Percentiles rank a stretch among this genome's conserved stretches.
These are phyloP conservation scores for Colletotrichum salicis DNA, from an alignment of 2,329 filamentous ascomycete genomes.

Conservation along the genomic window DNA sequence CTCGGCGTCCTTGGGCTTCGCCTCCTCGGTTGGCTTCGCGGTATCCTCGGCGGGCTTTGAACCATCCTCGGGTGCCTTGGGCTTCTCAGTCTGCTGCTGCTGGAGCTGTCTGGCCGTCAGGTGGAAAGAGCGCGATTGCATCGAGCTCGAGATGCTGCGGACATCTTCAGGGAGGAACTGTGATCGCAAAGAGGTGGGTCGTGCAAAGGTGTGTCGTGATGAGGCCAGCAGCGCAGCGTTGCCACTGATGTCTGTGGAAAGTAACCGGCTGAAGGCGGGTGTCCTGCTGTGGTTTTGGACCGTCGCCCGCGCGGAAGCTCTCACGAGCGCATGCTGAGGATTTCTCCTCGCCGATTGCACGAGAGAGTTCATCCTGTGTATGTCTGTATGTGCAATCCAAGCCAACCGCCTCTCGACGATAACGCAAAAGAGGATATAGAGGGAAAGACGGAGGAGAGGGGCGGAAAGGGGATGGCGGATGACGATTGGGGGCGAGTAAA, in stretches of 20 bases:
- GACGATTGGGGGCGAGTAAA: conserved; percentile 42
- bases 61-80: conserved; percentile 37
- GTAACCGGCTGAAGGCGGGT: conserved; percentile 60
- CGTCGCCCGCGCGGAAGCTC: conserved; percentile 52
- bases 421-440: conserved; percentile 35
- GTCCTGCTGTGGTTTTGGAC: conserved; percentile 54
- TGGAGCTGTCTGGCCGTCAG: conserved; percentile 41
- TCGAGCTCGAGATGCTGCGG: conserved; percentile 48
- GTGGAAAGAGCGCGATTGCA: conserved; percentile 52
- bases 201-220: conserved; percentile 41
- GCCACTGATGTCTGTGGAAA: conserved; percentile 42
- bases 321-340: conserved; percentile 53
- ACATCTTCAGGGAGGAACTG: conserved; percentile 56
- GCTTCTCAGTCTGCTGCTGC: conserved; percentile 46
- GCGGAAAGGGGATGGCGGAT: conserved; percentile 37
- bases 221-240: conserved; percentile 41
- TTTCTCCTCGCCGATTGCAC: conserved; percentile 54
- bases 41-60: conserved; percentile 52
- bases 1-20: conserved; percentile 49
- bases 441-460: conserved; percentile 36
- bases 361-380: conserved; percentile 56
- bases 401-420: conserved; percentile 43
- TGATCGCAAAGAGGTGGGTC: conserved; percentile 55
- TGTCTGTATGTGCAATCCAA: conserved; percentile 37
- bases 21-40: conserved; percentile 52